Evolutionary conservation across 306 rosid genomes (phyloP).

Genomic region (Vigna nakashimae): DNA sequence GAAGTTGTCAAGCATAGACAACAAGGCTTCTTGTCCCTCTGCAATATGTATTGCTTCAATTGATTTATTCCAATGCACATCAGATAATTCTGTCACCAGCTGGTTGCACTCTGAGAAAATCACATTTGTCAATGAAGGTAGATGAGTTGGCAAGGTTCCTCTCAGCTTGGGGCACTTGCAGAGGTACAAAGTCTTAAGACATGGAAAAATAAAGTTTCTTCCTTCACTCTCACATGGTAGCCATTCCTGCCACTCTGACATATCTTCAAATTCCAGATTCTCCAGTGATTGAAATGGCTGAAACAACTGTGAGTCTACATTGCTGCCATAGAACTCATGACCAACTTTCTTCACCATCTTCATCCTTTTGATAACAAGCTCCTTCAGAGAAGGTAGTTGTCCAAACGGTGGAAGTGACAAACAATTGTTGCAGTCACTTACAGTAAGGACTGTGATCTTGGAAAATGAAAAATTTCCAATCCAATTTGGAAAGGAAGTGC

Average conservation of each 20-base stretch:
- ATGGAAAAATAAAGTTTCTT: background rate
- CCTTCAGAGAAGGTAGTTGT: background rate
- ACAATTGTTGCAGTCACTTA: constrained; percentile 17
- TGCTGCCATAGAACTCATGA: constrained; percentile 5
- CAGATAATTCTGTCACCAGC: background rate
- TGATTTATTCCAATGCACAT: constrained; percentile 27
- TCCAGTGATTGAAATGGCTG: constrained; percentile 18
- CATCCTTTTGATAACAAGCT: background rate
- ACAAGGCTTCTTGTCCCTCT: constrained; percentile 2
- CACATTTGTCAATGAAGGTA: background rate
- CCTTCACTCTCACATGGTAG: constrained; percentile 9
- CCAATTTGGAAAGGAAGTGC: constrained; percentile 17
- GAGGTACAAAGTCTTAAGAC: background rate
- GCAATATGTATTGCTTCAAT: background rate
- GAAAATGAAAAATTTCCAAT: constrained; percentile 24
- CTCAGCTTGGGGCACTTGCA: constrained; percentile 6
- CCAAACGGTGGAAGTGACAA: background rate
- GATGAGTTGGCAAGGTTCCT: constrained; percentile 6
- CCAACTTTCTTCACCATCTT: constrained; percentile 12
- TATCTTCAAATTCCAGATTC: constrained; percentile 6
- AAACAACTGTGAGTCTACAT: background rate
- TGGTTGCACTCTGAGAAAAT: constrained; percentile 12
- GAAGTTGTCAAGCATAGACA: constrained; percentile 3
- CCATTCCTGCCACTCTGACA: constrained; percentile 27
- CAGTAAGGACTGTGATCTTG: background rate